Base-by-base conservation (phyloP, 352 stramenopile genomes). In the Phytopythium sindhum region DNA sequence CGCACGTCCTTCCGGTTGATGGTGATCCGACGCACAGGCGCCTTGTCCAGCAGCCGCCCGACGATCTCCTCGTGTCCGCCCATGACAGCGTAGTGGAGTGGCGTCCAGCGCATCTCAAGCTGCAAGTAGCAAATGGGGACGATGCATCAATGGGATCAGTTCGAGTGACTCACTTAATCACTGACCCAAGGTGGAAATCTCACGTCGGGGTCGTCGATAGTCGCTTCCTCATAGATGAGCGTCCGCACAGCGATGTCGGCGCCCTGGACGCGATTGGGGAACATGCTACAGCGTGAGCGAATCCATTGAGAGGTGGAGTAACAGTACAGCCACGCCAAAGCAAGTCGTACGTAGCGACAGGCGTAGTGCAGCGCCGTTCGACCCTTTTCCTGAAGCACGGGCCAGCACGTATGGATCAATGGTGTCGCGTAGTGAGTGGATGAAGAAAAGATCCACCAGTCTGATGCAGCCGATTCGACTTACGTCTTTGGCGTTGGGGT, bases 91-190 rank as follows among this genome's bases (percentile, higher is more conserved):
- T 86, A 91, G 52, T 93, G 85, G 31, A 93, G 64, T 0, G 82
- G 82, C n/a, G 81, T 93, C 85, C 82, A 93, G 12, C 78, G 75
- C 79, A 89, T 91, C 52, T 91, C 85, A 24, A 90, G 63, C 85
- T 93, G 29, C 15, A 23, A 4, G 47, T n/a, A 12, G 26, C 8
- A 12, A 9, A 31, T 6, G 14, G 14, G 2, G 41, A 47, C 41
- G 15, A 47, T 19, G 41, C 41, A 47, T 17, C 19, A 6, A 21
- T 23, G 41, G 39, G 41, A 21, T 23, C 17, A 47, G 17, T 21
- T 23, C 17, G 19, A 23, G 19, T 47, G 41, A 21, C 6, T 47
- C 47, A 26, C 47, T 54, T 5, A 11, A 7, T 2, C 23, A 19
- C n/a, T 31, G 47, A 12, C n/a, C n/a, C n/a, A n/a, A n/a, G 47